Evolutionary conservation across 495 filamentous ascomycete genomes (phyloP).

Genomic region (Physcia stellaris): DNA sequence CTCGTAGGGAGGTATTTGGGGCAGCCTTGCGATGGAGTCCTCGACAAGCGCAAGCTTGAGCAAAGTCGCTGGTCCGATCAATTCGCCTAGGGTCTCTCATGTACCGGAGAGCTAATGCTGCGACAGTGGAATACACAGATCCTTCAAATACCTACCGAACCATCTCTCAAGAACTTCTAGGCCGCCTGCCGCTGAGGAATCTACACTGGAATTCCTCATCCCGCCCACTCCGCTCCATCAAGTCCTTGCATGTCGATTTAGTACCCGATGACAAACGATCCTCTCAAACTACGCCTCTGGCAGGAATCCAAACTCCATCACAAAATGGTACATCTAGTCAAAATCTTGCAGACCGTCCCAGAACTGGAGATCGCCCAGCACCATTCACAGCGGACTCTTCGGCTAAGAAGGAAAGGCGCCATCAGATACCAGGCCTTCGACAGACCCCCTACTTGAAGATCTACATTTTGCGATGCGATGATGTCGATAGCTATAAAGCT

Average conservation of each 20-base stretch:
- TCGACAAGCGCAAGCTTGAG: slow-evolving; percentile 27
- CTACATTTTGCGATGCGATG: slow-evolving; percentile 78
- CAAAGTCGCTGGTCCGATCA: slow-evolving; percentile 35
- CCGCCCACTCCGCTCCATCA: slow-evolving; percentile 81
- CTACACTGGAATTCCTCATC: slow-evolving; percentile 93
- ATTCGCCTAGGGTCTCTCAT: slow-evolving; percentile 2
- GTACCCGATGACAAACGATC: slow-evolving; percentile 34
- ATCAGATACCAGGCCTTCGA: slow-evolving; percentile 89
- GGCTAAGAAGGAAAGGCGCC: slow-evolving; percentile 48
- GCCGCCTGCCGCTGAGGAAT: slow-evolving; percentile 77
- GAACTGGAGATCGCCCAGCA: not conserved
- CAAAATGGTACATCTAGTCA: slow-evolving; percentile 25
- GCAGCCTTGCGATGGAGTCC: slow-evolving; percentile 1
- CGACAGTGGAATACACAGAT: slow-evolving; percentile 73
- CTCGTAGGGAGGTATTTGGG: not conserved
- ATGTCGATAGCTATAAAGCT: slow-evolving; percentile 83
- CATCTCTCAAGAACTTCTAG: slow-evolving; percentile 59
- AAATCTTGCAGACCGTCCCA: too few relatives aligned
- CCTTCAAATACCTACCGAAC: slow-evolving; percentile 73
- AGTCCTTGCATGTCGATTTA: slow-evolving; percentile 80
- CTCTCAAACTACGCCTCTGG: not conserved
- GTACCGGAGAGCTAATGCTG: not conserved
- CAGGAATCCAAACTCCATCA: slow-evolving; percentile 16
- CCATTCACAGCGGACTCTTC: not conserved
- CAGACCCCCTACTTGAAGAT: slow-evolving; percentile 92